A percentile compares a stretch with the other conserved stretches of the same genome.
These are phyloP conservation scores for Tagetes erecta DNA, from an alignment of 129 eudicot genomes.

Conservation along the genomic window DNA sequence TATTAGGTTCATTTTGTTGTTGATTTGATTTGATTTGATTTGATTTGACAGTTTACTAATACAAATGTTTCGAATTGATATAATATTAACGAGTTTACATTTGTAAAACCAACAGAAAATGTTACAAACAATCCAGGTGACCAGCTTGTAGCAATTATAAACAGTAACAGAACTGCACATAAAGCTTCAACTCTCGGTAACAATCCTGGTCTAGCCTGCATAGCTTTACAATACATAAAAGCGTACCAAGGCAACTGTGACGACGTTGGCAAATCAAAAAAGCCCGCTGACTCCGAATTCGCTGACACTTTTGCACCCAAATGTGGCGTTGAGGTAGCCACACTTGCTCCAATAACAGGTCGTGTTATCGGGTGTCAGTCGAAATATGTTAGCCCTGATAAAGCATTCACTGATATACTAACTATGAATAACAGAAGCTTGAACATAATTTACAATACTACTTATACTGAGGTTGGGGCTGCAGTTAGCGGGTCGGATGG, in stretches of 20 bases:
- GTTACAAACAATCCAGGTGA: conserved; percentile 85
- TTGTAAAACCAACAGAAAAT: conserved; percentile 45
- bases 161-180: conserved; percentile 69
- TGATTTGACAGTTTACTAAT: neutral
- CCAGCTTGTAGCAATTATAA: conserved; percentile 65
- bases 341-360: conserved; percentile 75
- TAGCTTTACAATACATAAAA: conserved; percentile 90
- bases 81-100: conserved; percentile 2
- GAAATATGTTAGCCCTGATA: conserved; percentile 51
- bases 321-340: conserved; percentile 55
- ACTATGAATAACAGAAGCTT: conserved; percentile 49
- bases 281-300: conserved; percentile 70
- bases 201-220: conserved; percentile 83
- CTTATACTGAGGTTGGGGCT: conserved; percentile 77
- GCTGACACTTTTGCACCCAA: conserved; percentile 72
- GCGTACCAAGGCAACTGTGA: conserved; percentile 82
- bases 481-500: conserved; percentile 88
- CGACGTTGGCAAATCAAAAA: conserved; percentile 68
- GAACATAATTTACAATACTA: conserved; percentile 56
- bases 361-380: conserved; percentile 83
- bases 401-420: conserved; percentile 63
- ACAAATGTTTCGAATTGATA: neutral
- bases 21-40: neutral
- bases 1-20: no score
- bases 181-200: conserved; percentile 50